Evolutionary conservation across 106 monocot species (phyloP), one percentile per base, ranked within the genome.

Genomic region (Vanilla planifolia): DNA sequence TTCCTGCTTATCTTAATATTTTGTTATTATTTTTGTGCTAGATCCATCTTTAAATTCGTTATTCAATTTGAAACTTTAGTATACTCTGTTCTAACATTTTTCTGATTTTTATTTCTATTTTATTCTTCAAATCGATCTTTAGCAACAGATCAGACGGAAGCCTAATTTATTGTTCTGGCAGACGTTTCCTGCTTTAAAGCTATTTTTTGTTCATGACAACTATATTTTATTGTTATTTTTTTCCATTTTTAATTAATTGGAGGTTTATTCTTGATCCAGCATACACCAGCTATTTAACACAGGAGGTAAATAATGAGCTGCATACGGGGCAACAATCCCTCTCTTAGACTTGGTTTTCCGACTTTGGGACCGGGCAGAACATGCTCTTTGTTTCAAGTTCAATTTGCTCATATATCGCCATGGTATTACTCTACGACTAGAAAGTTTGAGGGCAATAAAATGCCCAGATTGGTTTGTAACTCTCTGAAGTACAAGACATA

Each of bases 271-370:
- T 7, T 33, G 55, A n/a, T 2, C 33, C 51, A n/a, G 19, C 15
- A 33, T 20, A 33, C 55, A 33, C 33, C 33, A 16, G 55, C 17
- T 27, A 51, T 26, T 51, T 33, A 0, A 7, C 33, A 33, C 11
- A 55, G 25, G 16, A 33, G 57, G 35, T 1, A 35, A 57, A 36
- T 33, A 19, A 57, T 57, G 57, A 57, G n/a, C 34, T 57, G 17
- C 21, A 3, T 13, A 34, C 35, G 20, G 19, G 15, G 16, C 24
- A 57, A 35, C 28, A 33, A 35, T 10, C 6, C 57, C 21, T 8
- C 34, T 20, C 8, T 21, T 7, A 57, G 16, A 0, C 20, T 57
- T 19, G 33, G 17, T 7, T 32, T 8, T 19, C 34, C 57, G 19
- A 5, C 10, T 34, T 20, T 3, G 2, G 35, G 33, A 36, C 34